Evolutionary conservation across 2,329 filamentous ascomycete genomes (phyloP), one percentile per base, ranked within the genome.

Genomic region (Achaetomium macrosporum): DNA sequence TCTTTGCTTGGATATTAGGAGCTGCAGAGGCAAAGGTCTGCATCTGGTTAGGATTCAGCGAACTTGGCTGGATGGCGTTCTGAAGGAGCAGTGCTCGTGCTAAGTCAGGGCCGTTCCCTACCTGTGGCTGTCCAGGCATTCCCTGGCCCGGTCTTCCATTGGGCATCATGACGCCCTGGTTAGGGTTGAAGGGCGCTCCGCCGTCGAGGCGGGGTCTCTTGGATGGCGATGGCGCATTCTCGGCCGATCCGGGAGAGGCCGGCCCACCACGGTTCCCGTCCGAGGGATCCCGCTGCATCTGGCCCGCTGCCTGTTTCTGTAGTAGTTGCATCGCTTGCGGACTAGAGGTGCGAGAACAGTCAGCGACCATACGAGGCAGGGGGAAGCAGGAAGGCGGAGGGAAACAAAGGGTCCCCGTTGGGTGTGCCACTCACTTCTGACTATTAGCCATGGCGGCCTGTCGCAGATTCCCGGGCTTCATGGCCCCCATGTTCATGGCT

Each of bases 191-290:
- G 10, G 78, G 78, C 33, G 78, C 77, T 63, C 82, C 81, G 64
- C 85, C 84, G 59, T 91, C 88, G 56, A 96, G 80, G 53, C 91
- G 87, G 53, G 85, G 88, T 64, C 91, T 82, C 75, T 97, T 97
- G 58, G 88, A 92, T 2, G 92, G 92, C 31, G 92, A 97, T 5
- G 90, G 90, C 25, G 89, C 90, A 64, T 93, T 93, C 49, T 96
- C 91, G 50, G 84, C 85, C 36, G 86, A 85, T 47, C 84, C 83
- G 8, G 92, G 92, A 33, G 92, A 96, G 53, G 85, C 84, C 29
- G 90, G 85, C 55, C 90, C 83, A 58, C 85, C 84, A 55, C 87
- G 87, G 70, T 86, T 89, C 69, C 87, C 86, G 63, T 95, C 90
- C 15, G 89, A 92, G 50, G 88, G 87, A 64, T 95, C 90, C 55